phyloP scores from a whole-genome alignment of 768 basidiomycete species.

The Glaciozyma martinii region DNA sequence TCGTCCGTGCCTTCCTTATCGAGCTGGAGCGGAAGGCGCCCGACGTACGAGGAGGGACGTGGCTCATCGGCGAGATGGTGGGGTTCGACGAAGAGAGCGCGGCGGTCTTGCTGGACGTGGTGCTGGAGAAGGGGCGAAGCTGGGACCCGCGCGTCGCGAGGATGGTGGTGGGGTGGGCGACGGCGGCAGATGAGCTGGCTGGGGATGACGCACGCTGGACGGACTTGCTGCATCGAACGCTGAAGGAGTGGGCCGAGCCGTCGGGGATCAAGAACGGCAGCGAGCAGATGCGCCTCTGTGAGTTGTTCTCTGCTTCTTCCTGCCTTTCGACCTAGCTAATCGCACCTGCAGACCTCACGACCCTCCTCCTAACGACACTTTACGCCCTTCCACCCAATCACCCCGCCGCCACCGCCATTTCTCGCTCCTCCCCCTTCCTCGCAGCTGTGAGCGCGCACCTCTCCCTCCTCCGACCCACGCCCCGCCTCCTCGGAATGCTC shows the following conservation, averaged over 20 bases:
- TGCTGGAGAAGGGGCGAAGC: conserved; percentile 45
- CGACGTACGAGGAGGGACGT: conserved; percentile 22
- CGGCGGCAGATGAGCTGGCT: too few relatives aligned
- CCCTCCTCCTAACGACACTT: conserved; percentile 57
- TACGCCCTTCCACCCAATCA: conserved; percentile 56
- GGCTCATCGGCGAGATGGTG: too few relatives aligned
- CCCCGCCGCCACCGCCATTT: conserved; percentile 38
- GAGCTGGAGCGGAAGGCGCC: conserved; percentile 38
- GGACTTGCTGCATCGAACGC: too few relatives aligned
- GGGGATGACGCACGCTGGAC: conserved; percentile 41
- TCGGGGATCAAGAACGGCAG: conserved; percentile 68
- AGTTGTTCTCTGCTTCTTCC: neutral
- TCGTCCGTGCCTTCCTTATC: conserved; percentile 54
- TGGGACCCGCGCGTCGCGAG: conserved; percentile 57
- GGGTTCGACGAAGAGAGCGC: conserved; percentile 46
- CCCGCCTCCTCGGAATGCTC: conserved; percentile 87
- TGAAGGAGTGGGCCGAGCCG: too few relatives aligned
- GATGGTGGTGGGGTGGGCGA: conserved; percentile 61
- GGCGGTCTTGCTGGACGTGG: conserved; percentile 47
- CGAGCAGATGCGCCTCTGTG: conserved; percentile 41
- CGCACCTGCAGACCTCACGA: conserved; percentile 54
- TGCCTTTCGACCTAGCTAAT: conserved; percentile 1
- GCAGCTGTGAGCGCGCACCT: conserved; percentile 65
- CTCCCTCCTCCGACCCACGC: conserved; percentile 59
- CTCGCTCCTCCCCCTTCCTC: conserved; percentile 49